These are phyloP conservation scores for Echium plantagineum DNA, from an alignment of 257 asterid genomes.

Conservation along the genomic window DNA sequence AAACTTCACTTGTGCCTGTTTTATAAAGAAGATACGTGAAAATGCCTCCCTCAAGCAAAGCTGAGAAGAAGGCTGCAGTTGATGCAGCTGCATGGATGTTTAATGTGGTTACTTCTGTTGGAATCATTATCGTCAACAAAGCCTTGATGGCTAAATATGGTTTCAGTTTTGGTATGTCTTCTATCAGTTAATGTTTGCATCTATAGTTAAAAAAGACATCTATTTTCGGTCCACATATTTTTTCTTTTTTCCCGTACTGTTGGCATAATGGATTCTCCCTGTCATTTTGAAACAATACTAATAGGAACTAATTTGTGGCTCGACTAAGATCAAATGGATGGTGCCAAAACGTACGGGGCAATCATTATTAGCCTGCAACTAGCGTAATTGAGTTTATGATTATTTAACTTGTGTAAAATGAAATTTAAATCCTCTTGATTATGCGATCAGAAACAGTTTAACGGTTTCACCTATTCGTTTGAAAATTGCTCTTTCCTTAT, in stretches of 20 bases:
- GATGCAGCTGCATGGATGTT: constrained; percentile 94
- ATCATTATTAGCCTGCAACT: background rate
- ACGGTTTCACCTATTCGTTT: background rate
- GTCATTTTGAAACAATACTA: background rate
- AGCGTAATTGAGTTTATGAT: no score
- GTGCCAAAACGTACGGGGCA: background rate
- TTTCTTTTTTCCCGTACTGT: background rate
- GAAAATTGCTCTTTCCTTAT: background rate
- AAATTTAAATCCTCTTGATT: background rate
- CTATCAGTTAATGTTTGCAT: constrained; percentile 1
- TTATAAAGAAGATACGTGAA: constrained; percentile 15
- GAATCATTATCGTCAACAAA: constrained; percentile 88
- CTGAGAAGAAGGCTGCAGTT: constrained; percentile 85
- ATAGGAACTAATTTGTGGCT: background rate
- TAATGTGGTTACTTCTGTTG: constrained; percentile 95
- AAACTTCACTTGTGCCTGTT: constrained; percentile 22
- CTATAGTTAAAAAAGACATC: background rate
- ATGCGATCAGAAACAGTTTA: no score
- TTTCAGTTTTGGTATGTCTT: constrained; percentile 81
- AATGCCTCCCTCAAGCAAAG: constrained; percentile 88
- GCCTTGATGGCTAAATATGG: constrained; percentile 95
- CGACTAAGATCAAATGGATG: background rate
- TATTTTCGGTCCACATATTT: background rate
- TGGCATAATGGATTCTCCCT: background rate
- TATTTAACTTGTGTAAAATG: no score